These are phyloP conservation scores for Schizochytrium sp. DNA, from an alignment of 108 stramenopile genomes.

Conservation along the genomic window DNA sequence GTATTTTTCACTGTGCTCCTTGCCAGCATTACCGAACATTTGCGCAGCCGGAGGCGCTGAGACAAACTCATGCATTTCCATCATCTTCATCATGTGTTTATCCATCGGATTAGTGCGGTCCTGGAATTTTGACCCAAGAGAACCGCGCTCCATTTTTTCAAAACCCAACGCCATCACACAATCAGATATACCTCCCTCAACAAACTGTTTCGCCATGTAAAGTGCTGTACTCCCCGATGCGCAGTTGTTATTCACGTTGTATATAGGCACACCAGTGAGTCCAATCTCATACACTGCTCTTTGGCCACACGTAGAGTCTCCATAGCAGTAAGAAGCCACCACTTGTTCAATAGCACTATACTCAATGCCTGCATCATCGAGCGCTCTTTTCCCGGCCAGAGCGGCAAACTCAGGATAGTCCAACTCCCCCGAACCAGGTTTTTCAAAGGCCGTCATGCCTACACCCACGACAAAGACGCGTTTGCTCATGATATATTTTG, in stretches of 20 bases:
- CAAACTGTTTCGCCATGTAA: slow-evolving; percentile 44
- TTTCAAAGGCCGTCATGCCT: slow-evolving; percentile 57
- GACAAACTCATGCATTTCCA: slow-evolving; percentile 41
- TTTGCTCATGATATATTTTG: neutral
- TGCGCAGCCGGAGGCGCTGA: slow-evolving; percentile 54
- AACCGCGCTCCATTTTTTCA: slow-evolving; percentile 53
- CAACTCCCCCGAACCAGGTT: neutral
- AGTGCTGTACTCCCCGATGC: slow-evolving; percentile 27
- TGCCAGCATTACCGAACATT: slow-evolving; percentile 57
- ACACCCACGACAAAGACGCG: slow-evolving; percentile 58
- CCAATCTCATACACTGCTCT: slow-evolving; percentile 52
- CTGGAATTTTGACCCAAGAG: slow-evolving; percentile 55
- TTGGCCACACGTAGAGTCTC: slow-evolving; percentile 60
- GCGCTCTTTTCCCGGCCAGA: slow-evolving; percentile 27
- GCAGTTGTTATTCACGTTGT: slow-evolving; percentile 60
- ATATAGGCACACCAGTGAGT: slow-evolving; percentile 48
- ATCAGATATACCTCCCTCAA: slow-evolving; percentile 45
- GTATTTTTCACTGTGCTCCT: slow-evolving; percentile 39
- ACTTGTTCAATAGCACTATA: slow-evolving; percentile 40
- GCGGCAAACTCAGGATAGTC: slow-evolving; percentile 56
- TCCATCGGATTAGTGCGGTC: slow-evolving; percentile 48
- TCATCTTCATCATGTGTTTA: slow-evolving; percentile 62
- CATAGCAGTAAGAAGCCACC: slow-evolving; percentile 59
- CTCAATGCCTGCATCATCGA: slow-evolving; percentile 39
- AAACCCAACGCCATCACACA: slow-evolving; percentile 45